A percentile compares a stretch with the other conserved stretches of the same genome.
phyloP scores from a whole-genome alignment of 1,139 yeast genomes.

The Pneumocystis oryctolagi region DNA sequence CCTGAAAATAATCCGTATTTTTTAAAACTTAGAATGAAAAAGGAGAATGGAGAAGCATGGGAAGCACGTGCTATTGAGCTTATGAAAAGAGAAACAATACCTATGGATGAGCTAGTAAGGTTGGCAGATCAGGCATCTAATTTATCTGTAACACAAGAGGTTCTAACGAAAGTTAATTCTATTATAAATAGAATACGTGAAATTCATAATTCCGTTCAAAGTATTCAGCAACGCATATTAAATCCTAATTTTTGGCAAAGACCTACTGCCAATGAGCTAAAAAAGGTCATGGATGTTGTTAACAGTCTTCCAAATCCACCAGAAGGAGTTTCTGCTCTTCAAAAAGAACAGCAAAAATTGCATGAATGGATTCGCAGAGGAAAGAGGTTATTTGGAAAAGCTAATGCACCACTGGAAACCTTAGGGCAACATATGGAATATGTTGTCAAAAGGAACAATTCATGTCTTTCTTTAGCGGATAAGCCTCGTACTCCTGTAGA shows the following conservation, averaged over 20 bases:
- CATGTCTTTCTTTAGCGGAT: conserved; percentile 33
- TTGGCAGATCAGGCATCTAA: conserved; percentile 3
- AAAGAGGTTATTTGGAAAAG: conserved; percentile 28
- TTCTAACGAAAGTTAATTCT: conserved; percentile 8
- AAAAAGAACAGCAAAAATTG: conserved; percentile 18
- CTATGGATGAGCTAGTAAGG: conserved; percentile 8
- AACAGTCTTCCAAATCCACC: conserved; percentile 10
- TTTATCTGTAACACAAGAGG: conserved; percentile 1
- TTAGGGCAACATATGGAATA: conserved; percentile 23
- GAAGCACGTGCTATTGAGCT: conserved; percentile 16
- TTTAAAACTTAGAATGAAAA: conserved; percentile 7
- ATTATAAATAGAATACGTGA: conserved; percentile 22
- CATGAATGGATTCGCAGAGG: conserved; percentile 37
- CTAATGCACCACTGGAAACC: conserved; percentile 24
- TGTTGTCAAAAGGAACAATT: conserved; percentile 26
- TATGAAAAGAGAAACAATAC: conserved; percentile 8
- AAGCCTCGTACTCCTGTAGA: conserved; percentile 12
- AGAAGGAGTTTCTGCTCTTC: conserved; percentile 15
- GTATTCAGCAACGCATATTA: conserved; percentile 7
- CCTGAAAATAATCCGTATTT: conserved; percentile 19
- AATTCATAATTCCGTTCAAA: conserved; percentile 16
- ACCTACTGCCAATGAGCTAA: conserved; percentile 14
- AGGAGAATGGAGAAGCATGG: conserved; percentile 17
- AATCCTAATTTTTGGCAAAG: conserved; percentile 8
- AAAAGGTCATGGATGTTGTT: conserved; percentile 13